Evolutionary conservation across 345 rosid species (phyloP).

Genomic region (Firmiana major): DNA sequence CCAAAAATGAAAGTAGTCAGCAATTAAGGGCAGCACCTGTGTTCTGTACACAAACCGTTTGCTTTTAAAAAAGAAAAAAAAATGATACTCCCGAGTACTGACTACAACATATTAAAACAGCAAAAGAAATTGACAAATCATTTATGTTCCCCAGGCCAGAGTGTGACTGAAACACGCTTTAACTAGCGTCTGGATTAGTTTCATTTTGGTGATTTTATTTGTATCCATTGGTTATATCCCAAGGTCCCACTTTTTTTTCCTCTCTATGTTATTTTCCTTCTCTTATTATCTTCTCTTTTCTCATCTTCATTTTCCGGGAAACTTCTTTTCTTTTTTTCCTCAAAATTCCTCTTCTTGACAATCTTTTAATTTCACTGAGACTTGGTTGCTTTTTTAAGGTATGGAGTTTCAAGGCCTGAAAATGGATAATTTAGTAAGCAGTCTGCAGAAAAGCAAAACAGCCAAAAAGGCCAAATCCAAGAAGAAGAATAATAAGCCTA

Average conservation of each 20-base stretch:
- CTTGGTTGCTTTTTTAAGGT: not conserved
- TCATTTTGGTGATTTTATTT: not conserved
- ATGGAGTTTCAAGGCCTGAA: not conserved
- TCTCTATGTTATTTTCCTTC: not conserved
- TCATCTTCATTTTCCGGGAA: not conserved
- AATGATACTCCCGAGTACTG: too few relatives aligned
- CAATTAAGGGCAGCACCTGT: too few relatives aligned
- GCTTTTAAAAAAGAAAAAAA: too few relatives aligned
- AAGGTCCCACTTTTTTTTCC: not conserved
- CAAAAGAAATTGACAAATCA: too few relatives aligned
- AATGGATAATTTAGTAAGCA: not conserved
- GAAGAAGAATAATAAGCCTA: conserved; percentile 8
- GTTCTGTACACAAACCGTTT: too few relatives aligned
- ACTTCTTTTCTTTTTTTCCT: not conserved
- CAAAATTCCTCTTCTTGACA: not conserved
- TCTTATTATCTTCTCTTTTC: not conserved
- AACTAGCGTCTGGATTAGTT: not conserved
- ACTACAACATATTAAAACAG: too few relatives aligned
- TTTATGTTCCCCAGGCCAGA: too few relatives aligned
- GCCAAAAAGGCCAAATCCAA: conserved; percentile 18
- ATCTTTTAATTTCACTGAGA: not conserved
- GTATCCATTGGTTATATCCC: not conserved
- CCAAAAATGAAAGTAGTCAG: too few relatives aligned
- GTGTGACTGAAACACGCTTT: not conserved
- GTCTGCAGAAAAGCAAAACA: conserved; percentile 11